Percentiles rank a stretch among this genome's conserved stretches.
Conservation (phyloP, 2,329 filamentous ascomycete species). For the Albophoma yamanashiensis region DNA sequence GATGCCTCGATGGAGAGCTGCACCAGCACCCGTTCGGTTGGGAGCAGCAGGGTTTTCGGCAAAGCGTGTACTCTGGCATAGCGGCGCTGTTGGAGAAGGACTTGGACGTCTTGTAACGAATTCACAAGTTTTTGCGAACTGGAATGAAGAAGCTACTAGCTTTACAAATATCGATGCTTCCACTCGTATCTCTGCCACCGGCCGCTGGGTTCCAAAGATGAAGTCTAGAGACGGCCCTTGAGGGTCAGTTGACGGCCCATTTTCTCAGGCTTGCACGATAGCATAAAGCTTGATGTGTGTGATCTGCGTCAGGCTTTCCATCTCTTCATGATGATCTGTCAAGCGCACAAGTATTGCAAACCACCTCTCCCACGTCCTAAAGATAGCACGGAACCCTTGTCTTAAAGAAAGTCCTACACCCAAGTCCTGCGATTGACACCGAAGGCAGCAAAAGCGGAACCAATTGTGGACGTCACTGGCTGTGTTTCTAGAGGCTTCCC, state of each 20-base stretch:
- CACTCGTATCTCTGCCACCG: too few species aligned
- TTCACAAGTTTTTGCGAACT: too few species aligned
- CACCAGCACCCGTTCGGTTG: neutral
- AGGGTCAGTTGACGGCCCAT: too few species aligned
- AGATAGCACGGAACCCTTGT: neutral
- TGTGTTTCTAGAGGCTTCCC: neutral
- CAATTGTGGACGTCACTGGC: neutral
- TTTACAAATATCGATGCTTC: neutral
- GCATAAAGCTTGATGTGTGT: too few species aligned
- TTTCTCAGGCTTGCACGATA: too few species aligned
- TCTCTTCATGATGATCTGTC: too few species aligned
- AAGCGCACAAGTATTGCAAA: too few species aligned
- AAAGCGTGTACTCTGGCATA: constrained; percentile 5
- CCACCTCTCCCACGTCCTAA: neutral
- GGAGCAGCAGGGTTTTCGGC: constrained; percentile 4
- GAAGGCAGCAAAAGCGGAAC: neutral
- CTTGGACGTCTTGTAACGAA: neutral
- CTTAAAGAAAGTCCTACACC: neutral
- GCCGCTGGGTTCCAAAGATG: too few species aligned
- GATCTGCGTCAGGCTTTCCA: too few species aligned
- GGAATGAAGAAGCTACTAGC: too few species aligned
- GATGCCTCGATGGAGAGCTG: constrained; percentile 8
- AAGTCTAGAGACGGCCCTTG: too few species aligned
- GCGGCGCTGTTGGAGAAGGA: constrained; percentile 7
- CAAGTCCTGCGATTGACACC: neutral